Percentiles rank a stretch among this genome's conserved stretches.
Conservation (phyloP, 495 filamentous ascomycete genomes). For the Penicillium canariense region DNA sequence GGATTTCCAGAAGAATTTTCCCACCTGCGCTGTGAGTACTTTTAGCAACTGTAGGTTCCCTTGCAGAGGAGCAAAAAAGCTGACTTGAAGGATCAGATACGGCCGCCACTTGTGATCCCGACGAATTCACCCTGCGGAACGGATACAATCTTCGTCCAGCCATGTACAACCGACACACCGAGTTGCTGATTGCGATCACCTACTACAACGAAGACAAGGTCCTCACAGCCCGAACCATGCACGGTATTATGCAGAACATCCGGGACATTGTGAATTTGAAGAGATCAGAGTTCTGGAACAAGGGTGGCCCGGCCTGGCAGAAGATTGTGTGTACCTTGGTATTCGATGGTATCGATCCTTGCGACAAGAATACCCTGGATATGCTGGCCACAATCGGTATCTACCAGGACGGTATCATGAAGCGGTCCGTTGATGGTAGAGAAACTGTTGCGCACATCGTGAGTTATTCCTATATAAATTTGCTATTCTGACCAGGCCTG, state of each 20-base stretch:
- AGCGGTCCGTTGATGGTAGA: constrained; percentile 93
- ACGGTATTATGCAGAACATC: constrained; percentile 98
- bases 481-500: not conserved
- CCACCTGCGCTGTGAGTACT: constrained; percentile 78
- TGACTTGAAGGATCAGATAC: constrained; percentile 59
- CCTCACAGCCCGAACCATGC: constrained; percentile 84
- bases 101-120: constrained; percentile 94
- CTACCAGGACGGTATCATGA: constrained; percentile 97
- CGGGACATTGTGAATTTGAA: constrained; percentile 97
- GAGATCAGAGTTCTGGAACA: constrained; percentile 99
- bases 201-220: constrained; percentile 99
- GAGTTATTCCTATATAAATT: constrained; percentile 20
- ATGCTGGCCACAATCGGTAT: constrained; percentile 90
- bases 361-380: constrained; percentile 93
- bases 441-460: constrained; percentile 92
- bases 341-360: constrained; percentile 96
- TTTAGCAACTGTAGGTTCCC: not conserved
- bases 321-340: constrained; percentile 96
- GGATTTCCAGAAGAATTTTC: constrained; percentile 80
- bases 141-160: constrained; percentile 96
- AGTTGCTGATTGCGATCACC: constrained; percentile 94
- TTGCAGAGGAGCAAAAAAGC: too few relatives aligned
- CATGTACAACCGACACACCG: constrained; percentile 99
- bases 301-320: constrained; percentile 97
- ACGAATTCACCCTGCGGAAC: constrained; percentile 97